phyloP scores from a whole-genome alignment of 2,329 filamentous ascomycete genomes.

The Trichoderma endophyticum region DNA sequence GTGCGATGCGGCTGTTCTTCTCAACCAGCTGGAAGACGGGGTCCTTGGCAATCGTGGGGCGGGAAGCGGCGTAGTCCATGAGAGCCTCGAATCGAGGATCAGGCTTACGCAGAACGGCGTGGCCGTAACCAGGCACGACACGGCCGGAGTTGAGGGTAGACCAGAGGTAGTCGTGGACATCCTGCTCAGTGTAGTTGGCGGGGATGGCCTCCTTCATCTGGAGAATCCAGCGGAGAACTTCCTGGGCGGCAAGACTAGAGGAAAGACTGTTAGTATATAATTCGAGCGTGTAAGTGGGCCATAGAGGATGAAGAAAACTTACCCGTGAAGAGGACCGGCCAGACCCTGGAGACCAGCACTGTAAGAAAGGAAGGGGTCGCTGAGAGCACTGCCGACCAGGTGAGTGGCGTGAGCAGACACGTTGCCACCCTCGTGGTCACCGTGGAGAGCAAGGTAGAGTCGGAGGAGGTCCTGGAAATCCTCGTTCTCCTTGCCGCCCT shows the following conservation, averaged over 20 bases:
- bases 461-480: conserved; percentile 94
- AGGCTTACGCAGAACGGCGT: conserved; percentile 93
- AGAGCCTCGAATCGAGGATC: conserved; percentile 95
- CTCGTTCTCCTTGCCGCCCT: conserved; percentile 81
- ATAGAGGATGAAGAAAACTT: conserved; percentile 26
- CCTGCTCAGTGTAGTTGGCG: conserved; percentile 69
- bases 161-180: conserved; percentile 90
- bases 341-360: conserved; percentile 93
- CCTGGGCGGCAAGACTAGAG: conserved; percentile 79
- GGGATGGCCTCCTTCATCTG: conserved; percentile 93
- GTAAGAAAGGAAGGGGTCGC: conserved; percentile 93
- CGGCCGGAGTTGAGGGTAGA: conserved; percentile 87
- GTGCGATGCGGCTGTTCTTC: conserved; percentile 88
- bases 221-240: conserved; percentile 93
- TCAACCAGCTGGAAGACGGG: conserved; percentile 93
- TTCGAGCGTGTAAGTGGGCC: not conserved
- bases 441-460: conserved; percentile 92
- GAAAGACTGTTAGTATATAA: not conserved
- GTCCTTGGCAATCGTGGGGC: conserved; percentile 80
- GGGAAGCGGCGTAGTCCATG: conserved; percentile 88
- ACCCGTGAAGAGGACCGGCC: conserved; percentile 71
- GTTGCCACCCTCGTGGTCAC: conserved; percentile 97
- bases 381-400: conserved; percentile 89
- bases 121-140: conserved; percentile 91
- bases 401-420: conserved; percentile 95